phyloP scores from a whole-genome alignment of 2,329 filamentous ascomycete genomes.

The Pestalotiopsis sp. region DNA sequence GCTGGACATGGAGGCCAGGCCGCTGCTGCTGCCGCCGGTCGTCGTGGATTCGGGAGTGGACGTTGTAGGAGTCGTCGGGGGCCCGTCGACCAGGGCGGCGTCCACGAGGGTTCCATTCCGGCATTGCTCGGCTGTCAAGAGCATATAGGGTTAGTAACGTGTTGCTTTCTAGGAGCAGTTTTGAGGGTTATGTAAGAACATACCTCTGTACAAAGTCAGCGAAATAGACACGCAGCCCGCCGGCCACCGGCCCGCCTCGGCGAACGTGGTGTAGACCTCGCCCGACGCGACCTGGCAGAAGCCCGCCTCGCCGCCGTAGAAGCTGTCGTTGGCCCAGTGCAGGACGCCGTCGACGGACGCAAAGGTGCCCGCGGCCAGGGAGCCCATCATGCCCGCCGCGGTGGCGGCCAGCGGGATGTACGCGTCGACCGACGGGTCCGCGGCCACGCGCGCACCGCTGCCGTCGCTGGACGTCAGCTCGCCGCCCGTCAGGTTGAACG shows the following conservation, averaged over 20 bases:
- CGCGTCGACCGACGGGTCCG: slow-evolving; percentile 15
- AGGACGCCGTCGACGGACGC: slow-evolving; percentile 20
- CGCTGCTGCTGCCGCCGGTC: slow-evolving; percentile 4
- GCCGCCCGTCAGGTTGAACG: slow-evolving; percentile 24
- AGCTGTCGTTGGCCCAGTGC: slow-evolving; percentile 27
- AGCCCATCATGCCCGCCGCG: slow-evolving; percentile 9
- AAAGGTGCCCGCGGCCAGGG: slow-evolving; percentile 19
- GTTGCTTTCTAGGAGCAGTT: neutral
- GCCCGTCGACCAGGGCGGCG: neutral
- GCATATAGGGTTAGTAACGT: neutral
- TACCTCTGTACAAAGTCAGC: slow-evolving; percentile 16
- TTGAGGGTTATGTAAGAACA: neutral
- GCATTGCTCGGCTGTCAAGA: slow-evolving; percentile 13
- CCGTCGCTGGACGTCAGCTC: slow-evolving; percentile 12
- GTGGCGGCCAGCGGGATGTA: slow-evolving; percentile 18
- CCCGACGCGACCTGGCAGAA: slow-evolving; percentile 26
- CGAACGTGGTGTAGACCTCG: slow-evolving; percentile 23
- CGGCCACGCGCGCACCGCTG: slow-evolving; percentile 19
- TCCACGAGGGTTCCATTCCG: slow-evolving; percentile 15
- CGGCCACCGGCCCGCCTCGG: slow-evolving; percentile 14
- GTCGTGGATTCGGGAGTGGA: neutral
- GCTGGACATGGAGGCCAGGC: neutral
- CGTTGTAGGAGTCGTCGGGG: neutral
- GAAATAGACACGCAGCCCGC: slow-evolving; percentile 19
- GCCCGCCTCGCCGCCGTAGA: slow-evolving; percentile 23